Evolutionary conservation across 2,329 filamentous ascomycete genomes (phyloP).

Genomic region (Penicillium psychrosexuale): DNA sequence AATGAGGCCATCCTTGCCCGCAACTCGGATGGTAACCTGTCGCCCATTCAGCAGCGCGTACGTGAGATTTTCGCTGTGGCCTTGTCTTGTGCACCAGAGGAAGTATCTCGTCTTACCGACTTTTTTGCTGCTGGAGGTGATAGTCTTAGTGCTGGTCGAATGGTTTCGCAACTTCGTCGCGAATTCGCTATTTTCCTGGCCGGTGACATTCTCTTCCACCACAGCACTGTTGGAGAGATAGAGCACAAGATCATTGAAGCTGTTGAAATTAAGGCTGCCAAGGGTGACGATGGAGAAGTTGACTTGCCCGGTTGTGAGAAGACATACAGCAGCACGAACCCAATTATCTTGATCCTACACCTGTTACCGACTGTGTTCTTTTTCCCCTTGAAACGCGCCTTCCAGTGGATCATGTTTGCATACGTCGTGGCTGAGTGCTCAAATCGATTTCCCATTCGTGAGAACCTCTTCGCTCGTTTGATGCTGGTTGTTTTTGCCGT

Average conservation of each 20-base stretch:
- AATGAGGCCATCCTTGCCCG: constrained; percentile 29
- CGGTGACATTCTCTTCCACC: constrained; percentile 52
- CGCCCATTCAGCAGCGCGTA: constrained; percentile 39
- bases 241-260: constrained; percentile 14
- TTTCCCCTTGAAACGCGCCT: constrained; percentile 51
- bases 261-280: constrained; percentile 11
- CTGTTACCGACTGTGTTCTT: constrained; percentile 51
- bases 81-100: constrained; percentile 40
- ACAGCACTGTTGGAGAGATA: constrained; percentile 46
- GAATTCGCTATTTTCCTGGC: constrained; percentile 51
- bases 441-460: constrained; percentile 35
- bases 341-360: constrained; percentile 50
- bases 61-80: constrained; percentile 48
- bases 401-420: constrained; percentile 55
- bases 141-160: constrained; percentile 52
- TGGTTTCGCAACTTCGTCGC: constrained; percentile 52
- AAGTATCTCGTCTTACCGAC: constrained; percentile 45
- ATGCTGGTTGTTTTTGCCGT: constrained; percentile 50
- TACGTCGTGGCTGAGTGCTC: constrained; percentile 43
- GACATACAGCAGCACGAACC: constrained; percentile 49
- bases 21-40: constrained; percentile 22
- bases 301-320: constrained; percentile 34
- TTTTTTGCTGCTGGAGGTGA: constrained; percentile 56
- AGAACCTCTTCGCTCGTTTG: constrained; percentile 46
- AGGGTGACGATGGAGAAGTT: constrained; percentile 19